Base-by-base conservation (phyloP, 129 eudicot species). In the Ambrosia trifida region DNA sequence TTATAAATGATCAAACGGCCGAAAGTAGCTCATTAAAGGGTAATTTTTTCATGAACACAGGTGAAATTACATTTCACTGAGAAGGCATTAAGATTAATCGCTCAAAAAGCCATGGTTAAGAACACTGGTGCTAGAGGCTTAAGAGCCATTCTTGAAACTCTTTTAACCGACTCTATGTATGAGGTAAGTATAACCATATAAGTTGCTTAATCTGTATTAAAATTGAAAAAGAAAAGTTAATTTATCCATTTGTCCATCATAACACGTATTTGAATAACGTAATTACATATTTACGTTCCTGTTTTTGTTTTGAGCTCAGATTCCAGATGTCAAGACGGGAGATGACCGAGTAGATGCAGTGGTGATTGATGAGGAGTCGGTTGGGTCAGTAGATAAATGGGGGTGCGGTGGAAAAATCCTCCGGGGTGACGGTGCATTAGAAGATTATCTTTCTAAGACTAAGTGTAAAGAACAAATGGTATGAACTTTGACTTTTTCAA, bases 71-170 rank as follows among this genome's bases (percentile, higher is more conserved):
- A 93, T 78, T 87, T 79, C 58, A 83, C 96, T 30, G 90, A 89
- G 68, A 80, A 82, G 62, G 96, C 98, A 5, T 62, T 89, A 77
- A 76, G 88, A 47, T 56, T 85, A 70, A 93, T 89, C 64, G 88
- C 98, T 14, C 76, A 82, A 65, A 89, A 89, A 77, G 96, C 98
- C 13, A 87, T 87, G 87, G 81, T 74, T 18, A 93, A 93, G 79
- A 93, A 89, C 66, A 93, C 96, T 8, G 98, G 98, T 68, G 98
- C 98, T 7, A 90, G 98, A 78, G 98, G 98, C 5, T 69, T 93
- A 78, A 79, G 98, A 78, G 87, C 96, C 71, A 79, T 93, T 66
- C 84, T 93, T 36, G 98, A 93, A 80, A 80, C 64, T 82, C 85
- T 93, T 75, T 78, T 93, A 44, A 93, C 96, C 17, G 96, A 93